These are phyloP conservation scores for Yarrowia osloensis DNA, from an alignment of 805 yeast species.

Conservation along the genomic window DNA sequence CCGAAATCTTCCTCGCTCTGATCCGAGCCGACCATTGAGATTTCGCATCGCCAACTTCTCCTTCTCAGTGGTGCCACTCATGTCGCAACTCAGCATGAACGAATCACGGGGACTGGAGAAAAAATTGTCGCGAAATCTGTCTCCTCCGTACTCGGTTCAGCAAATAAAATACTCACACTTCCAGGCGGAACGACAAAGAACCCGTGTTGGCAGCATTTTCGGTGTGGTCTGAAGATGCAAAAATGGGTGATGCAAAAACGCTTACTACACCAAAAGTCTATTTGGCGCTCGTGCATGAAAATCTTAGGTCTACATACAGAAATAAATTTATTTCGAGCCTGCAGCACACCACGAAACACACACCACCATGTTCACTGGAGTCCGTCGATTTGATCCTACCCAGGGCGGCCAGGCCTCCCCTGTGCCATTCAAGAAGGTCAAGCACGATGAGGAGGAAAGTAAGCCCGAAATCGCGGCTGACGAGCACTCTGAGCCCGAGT, in stretches of 20 bases:
- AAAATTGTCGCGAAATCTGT: not conserved
- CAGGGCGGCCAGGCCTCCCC: not conserved
- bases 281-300: not conserved
- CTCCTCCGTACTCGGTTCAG: not conserved
- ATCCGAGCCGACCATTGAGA: not conserved
- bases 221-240: slow-evolving; percentile 11
- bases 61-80: not conserved
- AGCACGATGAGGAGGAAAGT: slow-evolving; percentile 12
- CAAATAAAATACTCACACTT: slow-evolving; percentile 40
- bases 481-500: not conserved
- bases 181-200: slow-evolving; percentile 46
- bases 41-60: not conserved
- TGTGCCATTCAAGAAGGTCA: slow-evolving; percentile 22
- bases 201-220: slow-evolving; percentile 29
- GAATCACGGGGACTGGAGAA: not conserved
- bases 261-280: slow-evolving; percentile 11
- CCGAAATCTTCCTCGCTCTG: not conserved
- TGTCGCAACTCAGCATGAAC: not conserved
- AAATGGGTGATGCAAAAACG: slow-evolving; percentile 14
- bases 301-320: slow-evolving; percentile 5
- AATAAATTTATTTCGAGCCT: slow-evolving; percentile 1
- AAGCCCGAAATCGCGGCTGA: not conserved
- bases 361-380: slow-evolving; percentile 16
- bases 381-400: slow-evolving; percentile 26
- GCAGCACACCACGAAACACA: slow-evolving; percentile 1